Conservation (phyloP, 1,284 basidiomycete genomes). For the Apiotrichum laibachii region DNA sequence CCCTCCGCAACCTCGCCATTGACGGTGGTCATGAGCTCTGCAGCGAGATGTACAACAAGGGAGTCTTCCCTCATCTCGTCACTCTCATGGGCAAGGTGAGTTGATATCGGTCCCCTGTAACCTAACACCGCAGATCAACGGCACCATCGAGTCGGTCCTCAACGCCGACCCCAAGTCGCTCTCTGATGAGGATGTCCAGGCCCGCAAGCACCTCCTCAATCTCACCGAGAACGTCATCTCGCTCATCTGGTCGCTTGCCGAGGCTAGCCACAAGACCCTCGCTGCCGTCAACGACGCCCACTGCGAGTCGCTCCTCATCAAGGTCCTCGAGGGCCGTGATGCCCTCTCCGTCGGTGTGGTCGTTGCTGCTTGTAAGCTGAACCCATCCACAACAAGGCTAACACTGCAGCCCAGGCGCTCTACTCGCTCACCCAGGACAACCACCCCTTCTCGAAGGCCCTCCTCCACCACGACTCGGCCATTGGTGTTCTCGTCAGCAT, state of each 20-base stretch:
- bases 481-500: slow-evolving; percentile 70
- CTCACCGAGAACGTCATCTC: slow-evolving; percentile 88
- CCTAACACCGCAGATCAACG: slow-evolving; percentile 62
- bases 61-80: slow-evolving; percentile 63
- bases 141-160: slow-evolving; percentile 66
- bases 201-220: slow-evolving; percentile 72
- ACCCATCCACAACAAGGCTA: not conserved
- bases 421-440: slow-evolving; percentile 91
- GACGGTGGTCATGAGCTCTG: slow-evolving; percentile 91
- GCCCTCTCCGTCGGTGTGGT: slow-evolving; percentile 67
- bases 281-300: slow-evolving; percentile 76
- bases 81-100: slow-evolving; percentile 46
- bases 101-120: not conserved
- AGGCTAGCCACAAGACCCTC: slow-evolving; percentile 86
- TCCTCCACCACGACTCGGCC: slow-evolving; percentile 63
- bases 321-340: slow-evolving; percentile 68
- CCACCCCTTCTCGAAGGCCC: slow-evolving; percentile 60
- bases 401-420: slow-evolving; percentile 70
- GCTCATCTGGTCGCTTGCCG: slow-evolving; percentile 77
- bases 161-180: slow-evolving; percentile 29
- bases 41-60: slow-evolving; percentile 95
- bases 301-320: slow-evolving; percentile 75
- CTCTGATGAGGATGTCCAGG: slow-evolving; percentile 59
- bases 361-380: slow-evolving; percentile 67
- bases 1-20: slow-evolving; percentile 83